These are phyloP conservation scores for Pythium aphanidermatum DNA, from an alignment of 352 stramenopile genomes.

Conservation along the genomic window DNA sequence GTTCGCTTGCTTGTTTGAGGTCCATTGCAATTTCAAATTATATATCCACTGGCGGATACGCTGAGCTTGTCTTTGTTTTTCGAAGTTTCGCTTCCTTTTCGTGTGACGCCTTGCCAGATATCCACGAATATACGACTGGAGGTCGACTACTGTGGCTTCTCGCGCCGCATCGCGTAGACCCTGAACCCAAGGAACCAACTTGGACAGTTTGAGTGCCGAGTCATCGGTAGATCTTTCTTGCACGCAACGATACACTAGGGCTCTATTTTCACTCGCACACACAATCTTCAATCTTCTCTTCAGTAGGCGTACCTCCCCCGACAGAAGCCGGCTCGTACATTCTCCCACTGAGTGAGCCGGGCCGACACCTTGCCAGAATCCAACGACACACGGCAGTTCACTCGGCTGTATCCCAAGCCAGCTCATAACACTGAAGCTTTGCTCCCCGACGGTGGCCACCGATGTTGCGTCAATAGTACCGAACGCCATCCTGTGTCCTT, in stretches of 20 bases:
- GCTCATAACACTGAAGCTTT: conserved; percentile 27
- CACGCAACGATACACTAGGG: too few species aligned
- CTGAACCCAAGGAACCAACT: conserved; percentile 16
- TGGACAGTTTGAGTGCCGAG: conserved; percentile 13
- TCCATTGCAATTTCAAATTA: conserved; percentile 16
- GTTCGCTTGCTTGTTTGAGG: conserved; percentile 5
- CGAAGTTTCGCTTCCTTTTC: conserved; percentile 16
- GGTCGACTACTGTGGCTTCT: conserved; percentile 13
- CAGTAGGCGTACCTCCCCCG: conserved; percentile 1
- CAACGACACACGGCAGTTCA: conserved; percentile 27
- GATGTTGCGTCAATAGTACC: conserved; percentile 20
- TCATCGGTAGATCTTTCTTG: too few species aligned
- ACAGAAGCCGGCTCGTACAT: neutral
- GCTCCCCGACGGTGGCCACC: neutral
- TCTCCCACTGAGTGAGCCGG: neutral
- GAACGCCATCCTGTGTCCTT: conserved; percentile 21
- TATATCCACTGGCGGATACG: conserved; percentile 25
- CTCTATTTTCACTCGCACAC: conserved; percentile 1
- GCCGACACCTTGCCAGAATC: conserved; percentile 31
- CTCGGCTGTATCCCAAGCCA: conserved; percentile 20
- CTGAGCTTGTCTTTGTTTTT: conserved; percentile 8
- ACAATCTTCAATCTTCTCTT: conserved; percentile 17
- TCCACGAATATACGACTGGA: conserved; percentile 17
- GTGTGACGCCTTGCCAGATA: conserved; percentile 15
- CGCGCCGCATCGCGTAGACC: neutral